Evolutionary conservation across 2,329 filamentous ascomycete genomes (phyloP).

Genomic region (Stemphylium beticola): DNA sequence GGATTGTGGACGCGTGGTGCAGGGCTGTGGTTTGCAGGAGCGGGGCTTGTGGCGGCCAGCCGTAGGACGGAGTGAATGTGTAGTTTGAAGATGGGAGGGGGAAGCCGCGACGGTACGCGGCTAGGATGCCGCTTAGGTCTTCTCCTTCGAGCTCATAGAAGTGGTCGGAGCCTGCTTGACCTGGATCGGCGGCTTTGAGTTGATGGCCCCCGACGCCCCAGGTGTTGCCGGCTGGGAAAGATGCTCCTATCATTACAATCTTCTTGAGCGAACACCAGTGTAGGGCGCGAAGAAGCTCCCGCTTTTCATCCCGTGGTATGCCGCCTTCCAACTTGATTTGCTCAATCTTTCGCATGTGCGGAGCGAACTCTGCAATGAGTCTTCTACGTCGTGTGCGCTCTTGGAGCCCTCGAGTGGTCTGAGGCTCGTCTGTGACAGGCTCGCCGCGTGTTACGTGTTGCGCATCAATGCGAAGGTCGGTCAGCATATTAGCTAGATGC

Average conservation of each 20-base stretch:
- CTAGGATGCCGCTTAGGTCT: conserved; percentile 31
- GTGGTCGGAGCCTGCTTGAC: conserved; percentile 22
- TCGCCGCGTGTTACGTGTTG: conserved; percentile 40
- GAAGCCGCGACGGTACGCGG: conserved; percentile 32
- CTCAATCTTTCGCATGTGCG: conserved; percentile 50
- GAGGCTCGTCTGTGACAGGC: conserved; percentile 36
- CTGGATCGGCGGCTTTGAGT: conserved; percentile 38
- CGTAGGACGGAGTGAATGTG: conserved; percentile 47
- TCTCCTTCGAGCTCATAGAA: conserved; percentile 39
- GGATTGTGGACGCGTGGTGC: conserved; percentile 49
- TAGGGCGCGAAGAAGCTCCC: conserved; percentile 53
- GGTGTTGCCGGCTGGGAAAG: conserved; percentile 53
- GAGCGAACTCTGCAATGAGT: conserved; percentile 53
- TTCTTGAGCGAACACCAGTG: conserved; percentile 52
- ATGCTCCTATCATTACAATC: conserved; percentile 54
- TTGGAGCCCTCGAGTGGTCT: conserved; percentile 19
- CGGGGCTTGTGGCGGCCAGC: conserved; percentile 49
- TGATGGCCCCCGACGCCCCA: conserved; percentile 50
- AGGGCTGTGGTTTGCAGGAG: conserved; percentile 53
- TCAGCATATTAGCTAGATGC: conserved; percentile 49
- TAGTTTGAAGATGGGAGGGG: conserved; percentile 24
- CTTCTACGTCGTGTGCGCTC: conserved; percentile 39
- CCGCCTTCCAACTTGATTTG: conserved; percentile 56
- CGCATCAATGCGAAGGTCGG: conserved; percentile 53
- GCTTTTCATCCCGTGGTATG: conserved; percentile 55